Conservation (phyloP, 768 basidiomycete genomes). For the Postia placenta region DNA sequence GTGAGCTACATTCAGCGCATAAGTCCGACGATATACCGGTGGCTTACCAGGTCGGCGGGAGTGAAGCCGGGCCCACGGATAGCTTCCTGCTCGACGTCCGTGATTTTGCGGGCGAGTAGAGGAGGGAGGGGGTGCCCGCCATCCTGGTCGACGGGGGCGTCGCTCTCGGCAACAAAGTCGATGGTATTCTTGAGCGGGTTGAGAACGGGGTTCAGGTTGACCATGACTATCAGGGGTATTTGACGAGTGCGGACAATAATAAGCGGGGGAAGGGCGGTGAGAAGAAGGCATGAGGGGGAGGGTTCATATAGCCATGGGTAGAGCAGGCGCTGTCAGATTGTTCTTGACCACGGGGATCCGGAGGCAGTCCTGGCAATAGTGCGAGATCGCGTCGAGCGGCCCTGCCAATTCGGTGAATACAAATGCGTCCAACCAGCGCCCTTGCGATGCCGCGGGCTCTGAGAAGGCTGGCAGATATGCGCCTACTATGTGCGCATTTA, state of each 20-base stretch:
- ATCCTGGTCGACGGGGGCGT: conserved; percentile 25
- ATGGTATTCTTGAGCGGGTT: neutral
- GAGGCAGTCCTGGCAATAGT: neutral
- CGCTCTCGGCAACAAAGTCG: conserved; percentile 14
- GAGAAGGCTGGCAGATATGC: neutral
- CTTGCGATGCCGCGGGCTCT: too few species aligned
- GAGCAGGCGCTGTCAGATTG: neutral
- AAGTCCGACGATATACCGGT: neutral
- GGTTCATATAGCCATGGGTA: neutral
- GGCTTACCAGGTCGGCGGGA: conserved; percentile 24
- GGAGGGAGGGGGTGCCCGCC: conserved; percentile 24
- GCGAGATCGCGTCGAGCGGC: neutral
- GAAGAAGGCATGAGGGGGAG: neutral
- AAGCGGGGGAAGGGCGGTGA: neutral
- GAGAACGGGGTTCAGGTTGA: neutral
- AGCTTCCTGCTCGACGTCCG: conserved; percentile 24
- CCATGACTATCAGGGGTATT: conserved; percentile 1
- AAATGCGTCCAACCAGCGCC: too few species aligned
- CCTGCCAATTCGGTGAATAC: neutral
- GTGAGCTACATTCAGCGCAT: neutral
- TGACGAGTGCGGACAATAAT: neutral
- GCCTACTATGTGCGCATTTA: neutral
- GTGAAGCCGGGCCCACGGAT: conserved; percentile 22
- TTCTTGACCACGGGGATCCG: neutral
- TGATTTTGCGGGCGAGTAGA: conserved; percentile 20